These are phyloP conservation scores for Colletotrichum tamarilloi DNA, from an alignment of 2,329 filamentous ascomycete species.

Conservation along the genomic window DNA sequence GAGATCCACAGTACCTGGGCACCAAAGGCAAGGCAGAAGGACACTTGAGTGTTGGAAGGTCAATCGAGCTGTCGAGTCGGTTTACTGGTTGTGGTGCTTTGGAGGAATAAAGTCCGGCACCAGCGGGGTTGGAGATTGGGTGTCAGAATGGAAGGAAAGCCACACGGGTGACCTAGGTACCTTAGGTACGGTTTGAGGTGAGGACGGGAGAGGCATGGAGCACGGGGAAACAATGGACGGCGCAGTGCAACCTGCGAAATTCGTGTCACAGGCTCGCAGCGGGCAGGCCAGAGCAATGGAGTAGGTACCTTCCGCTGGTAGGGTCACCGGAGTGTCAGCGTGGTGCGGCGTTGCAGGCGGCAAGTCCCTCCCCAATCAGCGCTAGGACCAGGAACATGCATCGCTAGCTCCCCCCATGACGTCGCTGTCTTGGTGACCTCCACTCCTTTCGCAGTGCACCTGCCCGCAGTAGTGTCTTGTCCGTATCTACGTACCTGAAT, in stretches of 20 bases:
- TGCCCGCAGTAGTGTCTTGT: background rate
- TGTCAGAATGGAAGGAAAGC: background rate
- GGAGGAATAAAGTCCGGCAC: constrained; percentile 19
- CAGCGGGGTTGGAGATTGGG: constrained; percentile 31
- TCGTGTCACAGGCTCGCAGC: background rate
- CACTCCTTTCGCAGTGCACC: background rate
- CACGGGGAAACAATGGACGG: background rate
- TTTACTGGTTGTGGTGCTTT: background rate
- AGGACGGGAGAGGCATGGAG: background rate
- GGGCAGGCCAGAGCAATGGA: no score
- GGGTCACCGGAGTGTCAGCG: background rate
- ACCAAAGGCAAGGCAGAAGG: background rate
- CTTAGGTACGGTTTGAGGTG: no score
- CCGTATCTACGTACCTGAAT: background rate
- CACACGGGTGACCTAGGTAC: background rate
- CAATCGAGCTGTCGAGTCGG: background rate
- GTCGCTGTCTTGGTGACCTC: constrained; percentile 20
- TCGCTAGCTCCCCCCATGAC: constrained; percentile 24
- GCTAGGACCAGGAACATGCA: constrained; percentile 31
- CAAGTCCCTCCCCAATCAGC: constrained; percentile 25
- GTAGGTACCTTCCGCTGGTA: no score
- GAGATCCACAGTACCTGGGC: background rate
- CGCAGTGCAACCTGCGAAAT: background rate
- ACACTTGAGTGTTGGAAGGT: background rate
- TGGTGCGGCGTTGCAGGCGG: constrained; percentile 1